Percentiles rank a stretch among this genome's conserved stretches.
These are phyloP conservation scores for Thozetella sp. DNA, from an alignment of 495 filamentous ascomycete genomes.

Conservation along the genomic window DNA sequence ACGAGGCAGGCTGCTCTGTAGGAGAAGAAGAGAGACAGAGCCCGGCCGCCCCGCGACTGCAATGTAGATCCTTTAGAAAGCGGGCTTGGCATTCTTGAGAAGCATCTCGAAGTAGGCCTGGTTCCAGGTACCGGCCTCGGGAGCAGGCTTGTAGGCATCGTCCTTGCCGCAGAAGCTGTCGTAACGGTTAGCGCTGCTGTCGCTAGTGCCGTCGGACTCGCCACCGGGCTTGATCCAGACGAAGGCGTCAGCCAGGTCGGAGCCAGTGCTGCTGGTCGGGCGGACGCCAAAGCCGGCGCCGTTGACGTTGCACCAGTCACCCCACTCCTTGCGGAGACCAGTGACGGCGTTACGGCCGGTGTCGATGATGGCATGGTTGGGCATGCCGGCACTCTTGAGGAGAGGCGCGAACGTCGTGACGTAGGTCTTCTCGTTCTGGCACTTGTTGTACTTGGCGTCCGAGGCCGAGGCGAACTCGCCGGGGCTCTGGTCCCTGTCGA, in stretches of 20 bases:
- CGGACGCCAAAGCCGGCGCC: constrained; percentile 75
- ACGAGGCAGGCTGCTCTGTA: too few relatives aligned
- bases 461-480: constrained; percentile 68
- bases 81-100: constrained; percentile 67
- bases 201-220: constrained; percentile 76
- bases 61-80: constrained; percentile 33
- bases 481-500: constrained; percentile 48
- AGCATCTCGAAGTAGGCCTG: constrained; percentile 77
- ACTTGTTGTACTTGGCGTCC: constrained; percentile 55
- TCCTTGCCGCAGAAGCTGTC: constrained; percentile 71
- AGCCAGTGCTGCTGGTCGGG: constrained; percentile 63
- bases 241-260: constrained; percentile 70
- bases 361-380: constrained; percentile 76
- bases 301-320: constrained; percentile 85
- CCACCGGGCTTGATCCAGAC: constrained; percentile 87
- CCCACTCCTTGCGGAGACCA: constrained; percentile 69
- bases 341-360: constrained; percentile 69
- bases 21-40: too few relatives aligned
- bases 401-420: constrained; percentile 66
- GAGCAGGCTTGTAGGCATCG: constrained; percentile 66
- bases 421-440: constrained; percentile 74
- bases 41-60: too few relatives aligned
- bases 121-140: constrained; percentile 80
- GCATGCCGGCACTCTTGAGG: constrained; percentile 63
- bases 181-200: constrained; percentile 63